A percentile compares a stretch with the other conserved stretches of the same genome.
These are phyloP conservation scores for Salix koriyanagi DNA, from an alignment of 345 rosid species.

Conservation along the genomic window DNA sequence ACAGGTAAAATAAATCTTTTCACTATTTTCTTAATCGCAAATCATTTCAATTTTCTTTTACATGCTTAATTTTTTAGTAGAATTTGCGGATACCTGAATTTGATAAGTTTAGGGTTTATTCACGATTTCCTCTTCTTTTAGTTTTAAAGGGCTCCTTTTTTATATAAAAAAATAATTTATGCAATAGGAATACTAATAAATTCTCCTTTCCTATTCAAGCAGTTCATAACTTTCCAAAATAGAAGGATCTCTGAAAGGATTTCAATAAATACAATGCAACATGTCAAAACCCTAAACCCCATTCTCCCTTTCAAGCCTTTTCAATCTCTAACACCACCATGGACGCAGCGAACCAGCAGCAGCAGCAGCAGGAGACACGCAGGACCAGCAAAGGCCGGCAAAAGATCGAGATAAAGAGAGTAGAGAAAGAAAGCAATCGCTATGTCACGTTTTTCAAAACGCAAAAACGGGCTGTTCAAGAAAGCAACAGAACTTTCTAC, in stretches of 20 bases:
- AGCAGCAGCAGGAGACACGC: background rate
- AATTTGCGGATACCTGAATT: background rate
- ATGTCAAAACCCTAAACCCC: no score
- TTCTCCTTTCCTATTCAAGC: background rate
- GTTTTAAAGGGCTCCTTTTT: background rate
- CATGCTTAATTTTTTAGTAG: background rate
- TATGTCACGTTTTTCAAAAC: conserved; percentile 22
- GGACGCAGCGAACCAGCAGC: background rate
- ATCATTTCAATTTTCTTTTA: background rate
- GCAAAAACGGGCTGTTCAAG: conserved; percentile 16
- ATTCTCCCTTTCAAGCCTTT: no score
- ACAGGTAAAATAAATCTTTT: background rate
- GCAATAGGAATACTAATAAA: background rate
- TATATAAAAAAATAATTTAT: background rate
- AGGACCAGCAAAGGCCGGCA: conserved; percentile 16
- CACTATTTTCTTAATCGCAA: background rate
- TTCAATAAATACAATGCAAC: conserved; percentile 5
- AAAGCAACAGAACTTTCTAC: conserved; percentile 23
- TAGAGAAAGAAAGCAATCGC: conserved; percentile 11
- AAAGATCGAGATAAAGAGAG: conserved; percentile 19
- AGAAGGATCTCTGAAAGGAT: no score
- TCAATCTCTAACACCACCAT: no score
- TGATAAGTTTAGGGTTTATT: background rate
- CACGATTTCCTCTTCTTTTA: background rate
- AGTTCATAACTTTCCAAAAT: no score